These are phyloP conservation scores for Xylaria longipes DNA, from an alignment of 495 filamentous ascomycete species.

Conservation along the genomic window DNA sequence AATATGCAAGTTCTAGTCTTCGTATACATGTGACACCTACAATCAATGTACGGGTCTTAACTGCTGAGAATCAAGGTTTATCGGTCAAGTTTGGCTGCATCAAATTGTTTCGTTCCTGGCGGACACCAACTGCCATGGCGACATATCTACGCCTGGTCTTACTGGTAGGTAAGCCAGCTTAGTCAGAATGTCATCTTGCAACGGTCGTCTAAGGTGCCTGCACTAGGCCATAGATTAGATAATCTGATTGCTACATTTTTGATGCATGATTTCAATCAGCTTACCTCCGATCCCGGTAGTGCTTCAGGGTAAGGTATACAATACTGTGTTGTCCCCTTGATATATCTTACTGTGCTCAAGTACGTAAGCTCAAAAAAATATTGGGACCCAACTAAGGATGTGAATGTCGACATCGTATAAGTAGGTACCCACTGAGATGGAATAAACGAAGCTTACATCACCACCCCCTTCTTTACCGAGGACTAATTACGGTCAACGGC, in stretches of 20 bases:
- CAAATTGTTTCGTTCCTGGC: neutral
- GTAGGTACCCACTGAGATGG: neutral
- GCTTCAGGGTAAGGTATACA: neutral
- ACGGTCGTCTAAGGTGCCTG: neutral
- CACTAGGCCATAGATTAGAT: neutral
- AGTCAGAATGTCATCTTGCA: neutral
- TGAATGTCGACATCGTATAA: neutral
- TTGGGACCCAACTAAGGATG: neutral
- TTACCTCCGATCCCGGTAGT: neutral
- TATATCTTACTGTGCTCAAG: neutral
- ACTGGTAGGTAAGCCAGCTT: neutral
- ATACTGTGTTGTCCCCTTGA: neutral
- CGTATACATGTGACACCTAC: too few species aligned
- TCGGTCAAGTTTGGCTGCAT: neutral
- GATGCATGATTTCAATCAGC: conserved; percentile 7
- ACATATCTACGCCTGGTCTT: neutral
- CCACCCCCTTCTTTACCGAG: neutral
- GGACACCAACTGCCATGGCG: neutral
- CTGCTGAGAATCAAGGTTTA: neutral
- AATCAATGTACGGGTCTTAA: too few species aligned
- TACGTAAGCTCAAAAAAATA: neutral
- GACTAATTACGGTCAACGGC: neutral
- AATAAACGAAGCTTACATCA: neutral
- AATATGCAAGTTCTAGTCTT: too few species aligned
- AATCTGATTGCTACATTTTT: neutral